phyloP scores from a whole-genome alignment of 1,139 yeast genomes.

The Hansenula sp. region DNA sequence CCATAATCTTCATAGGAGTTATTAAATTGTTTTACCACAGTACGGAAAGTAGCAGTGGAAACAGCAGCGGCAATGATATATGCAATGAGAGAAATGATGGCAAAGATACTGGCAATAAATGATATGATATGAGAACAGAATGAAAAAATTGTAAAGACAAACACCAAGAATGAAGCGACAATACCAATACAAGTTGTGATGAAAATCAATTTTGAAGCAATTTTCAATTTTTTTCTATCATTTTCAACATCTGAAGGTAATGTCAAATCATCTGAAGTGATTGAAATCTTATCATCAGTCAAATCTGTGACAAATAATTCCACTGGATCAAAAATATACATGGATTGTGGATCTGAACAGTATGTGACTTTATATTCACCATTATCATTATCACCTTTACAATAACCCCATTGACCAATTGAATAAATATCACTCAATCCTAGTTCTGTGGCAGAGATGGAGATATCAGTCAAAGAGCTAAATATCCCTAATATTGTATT shows the following conservation, averaged over 20 bases:
- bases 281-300: slow-evolving; percentile 7
- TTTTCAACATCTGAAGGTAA: slow-evolving; percentile 30
- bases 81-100: slow-evolving; percentile 26
- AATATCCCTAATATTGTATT: not conserved
- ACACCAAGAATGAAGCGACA: slow-evolving; percentile 34
- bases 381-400: slow-evolving; percentile 45
- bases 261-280: slow-evolving; percentile 7
- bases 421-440: slow-evolving; percentile 63
- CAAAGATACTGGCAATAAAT: slow-evolving; percentile 25
- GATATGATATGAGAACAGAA: slow-evolving; percentile 32
- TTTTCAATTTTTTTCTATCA: slow-evolving; percentile 32
- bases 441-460: slow-evolving; percentile 25
- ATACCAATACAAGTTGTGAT: slow-evolving; percentile 43
- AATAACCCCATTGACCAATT: slow-evolving; percentile 72
- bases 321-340: slow-evolving; percentile 51
- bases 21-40: slow-evolving; percentile 35
- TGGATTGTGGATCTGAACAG: slow-evolving; percentile 50
- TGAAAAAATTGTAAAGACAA: slow-evolving; percentile 36
- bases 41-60: slow-evolving; percentile 40
- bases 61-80: slow-evolving; percentile 36
- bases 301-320: slow-evolving; percentile 32
- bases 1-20: slow-evolving; percentile 31
- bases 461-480: slow-evolving; percentile 1
- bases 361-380: slow-evolving; percentile 39
- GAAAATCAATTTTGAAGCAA: slow-evolving; percentile 42